phyloP scores from a whole-genome alignment of 192 early-diverging fungal genomes.

The Oehlia diaphana region DNA sequence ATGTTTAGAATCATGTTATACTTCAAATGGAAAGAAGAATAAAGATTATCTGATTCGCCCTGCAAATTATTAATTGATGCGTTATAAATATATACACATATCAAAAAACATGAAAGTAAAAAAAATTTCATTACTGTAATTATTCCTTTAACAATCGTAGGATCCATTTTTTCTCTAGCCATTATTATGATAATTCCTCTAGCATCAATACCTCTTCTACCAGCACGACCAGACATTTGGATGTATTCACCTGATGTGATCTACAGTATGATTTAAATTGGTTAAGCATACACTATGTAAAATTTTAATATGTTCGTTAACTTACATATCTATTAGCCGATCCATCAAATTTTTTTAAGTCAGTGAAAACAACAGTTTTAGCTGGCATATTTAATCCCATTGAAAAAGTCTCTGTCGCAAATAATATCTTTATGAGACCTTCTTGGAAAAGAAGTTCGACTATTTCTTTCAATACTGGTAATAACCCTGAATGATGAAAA shows the following conservation, averaged over 20 bases:
- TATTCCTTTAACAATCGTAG: conserved; percentile 88
- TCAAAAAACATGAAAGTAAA: background rate
- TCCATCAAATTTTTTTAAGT: conserved; percentile 92
- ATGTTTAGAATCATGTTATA: conserved; percentile 98
- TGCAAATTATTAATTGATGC: background rate
- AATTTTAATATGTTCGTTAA: background rate
- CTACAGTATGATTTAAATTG: conserved; percentile 21
- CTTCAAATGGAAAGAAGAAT: conserved; percentile 92
- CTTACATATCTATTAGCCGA: conserved; percentile 78
- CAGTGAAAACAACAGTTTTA: conserved; percentile 96
- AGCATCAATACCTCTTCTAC: conserved; percentile 94
- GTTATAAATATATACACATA: background rate
- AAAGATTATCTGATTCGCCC: conserved; percentile 75
- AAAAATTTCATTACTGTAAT: conserved; percentile 57
- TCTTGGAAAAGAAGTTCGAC: conserved; percentile 98
- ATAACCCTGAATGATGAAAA: conserved; percentile 93
- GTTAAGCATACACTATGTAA: background rate
- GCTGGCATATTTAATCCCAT: conserved; percentile 99
- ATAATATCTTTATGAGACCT: conserved; percentile 91
- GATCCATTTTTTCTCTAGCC: conserved; percentile 95
- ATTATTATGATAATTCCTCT: conserved; percentile 96
- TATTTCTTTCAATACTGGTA: conserved; percentile 96
- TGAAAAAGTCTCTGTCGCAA: conserved; percentile 98
- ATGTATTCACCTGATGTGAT: conserved; percentile 93
- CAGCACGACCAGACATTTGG: conserved; percentile 99